A percentile compares a stretch with the other conserved stretches of the same genome.
These are phyloP conservation scores for Huntiella bhutanensis DNA, from an alignment of 2,329 filamentous ascomycete genomes.

Conservation along the genomic window DNA sequence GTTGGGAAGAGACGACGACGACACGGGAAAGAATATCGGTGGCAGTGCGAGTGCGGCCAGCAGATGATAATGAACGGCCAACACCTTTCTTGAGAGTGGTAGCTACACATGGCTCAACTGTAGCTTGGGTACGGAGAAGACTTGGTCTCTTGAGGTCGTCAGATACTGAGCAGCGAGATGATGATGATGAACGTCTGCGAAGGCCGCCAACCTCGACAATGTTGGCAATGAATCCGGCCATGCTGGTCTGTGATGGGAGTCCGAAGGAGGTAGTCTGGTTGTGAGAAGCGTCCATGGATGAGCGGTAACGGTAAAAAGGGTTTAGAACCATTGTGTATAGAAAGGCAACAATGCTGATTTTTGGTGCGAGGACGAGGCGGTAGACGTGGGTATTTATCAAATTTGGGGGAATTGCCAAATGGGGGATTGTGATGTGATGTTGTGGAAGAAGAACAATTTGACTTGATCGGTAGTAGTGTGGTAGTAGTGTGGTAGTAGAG, in stretches of 20 bases:
- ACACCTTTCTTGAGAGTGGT: conserved; percentile 10
- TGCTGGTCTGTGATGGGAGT: conserved; percentile 5
- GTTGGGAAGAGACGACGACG: conserved; percentile 7
- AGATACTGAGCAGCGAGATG: conserved; percentile 11
- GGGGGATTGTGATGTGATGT: neutral
- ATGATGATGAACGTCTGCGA: conserved; percentile 10
- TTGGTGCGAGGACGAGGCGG: neutral
- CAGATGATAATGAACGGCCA: conserved; percentile 6
- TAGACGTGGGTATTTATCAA: neutral
- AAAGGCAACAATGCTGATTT: neutral
- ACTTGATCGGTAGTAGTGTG: neutral
- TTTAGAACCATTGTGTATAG: conserved; percentile 8
- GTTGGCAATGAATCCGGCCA: conserved; percentile 11
- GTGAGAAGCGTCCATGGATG: conserved; percentile 7
- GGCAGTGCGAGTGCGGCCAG: conserved; percentile 9
- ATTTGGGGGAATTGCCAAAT: neutral
- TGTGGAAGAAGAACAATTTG: neutral
- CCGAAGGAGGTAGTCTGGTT: conserved; percentile 6
- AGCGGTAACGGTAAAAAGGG: conserved; percentile 8
- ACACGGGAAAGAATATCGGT: conserved; percentile 11
- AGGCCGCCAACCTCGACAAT: conserved; percentile 9
- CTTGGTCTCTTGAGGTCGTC: conserved; percentile 9
- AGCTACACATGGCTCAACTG: conserved; percentile 6
- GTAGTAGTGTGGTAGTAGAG: neutral
- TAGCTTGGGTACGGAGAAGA: conserved; percentile 11